Percentiles rank a stretch among this genome's conserved stretches.
Conservation (phyloP, 2,329 filamentous ascomycete genomes). For the Aspergillus clavatus region DNA sequence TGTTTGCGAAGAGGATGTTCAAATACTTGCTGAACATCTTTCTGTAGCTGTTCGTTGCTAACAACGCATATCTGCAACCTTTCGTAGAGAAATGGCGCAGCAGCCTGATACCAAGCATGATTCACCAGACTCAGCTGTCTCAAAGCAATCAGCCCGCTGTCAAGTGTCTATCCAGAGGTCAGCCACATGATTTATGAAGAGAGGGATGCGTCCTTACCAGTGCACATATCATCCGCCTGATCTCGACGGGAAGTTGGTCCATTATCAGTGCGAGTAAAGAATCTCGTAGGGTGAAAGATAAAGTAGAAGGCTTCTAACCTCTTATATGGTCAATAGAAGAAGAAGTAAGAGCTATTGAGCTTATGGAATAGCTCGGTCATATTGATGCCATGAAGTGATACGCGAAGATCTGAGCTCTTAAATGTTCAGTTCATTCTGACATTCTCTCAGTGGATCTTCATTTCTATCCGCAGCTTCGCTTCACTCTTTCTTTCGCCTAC, state of each 20-base stretch:
- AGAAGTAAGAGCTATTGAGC: no score
- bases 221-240: slow-evolving; percentile 1
- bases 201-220: not conserved
- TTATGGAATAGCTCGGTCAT: no score
- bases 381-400: no score
- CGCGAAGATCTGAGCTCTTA: no score
- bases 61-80: not conserved
- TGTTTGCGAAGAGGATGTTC: not conserved
- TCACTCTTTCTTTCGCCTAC: no score
- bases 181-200: not conserved
- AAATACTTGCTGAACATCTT: not conserved
- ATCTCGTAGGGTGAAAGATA: no score
- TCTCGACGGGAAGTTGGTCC: not conserved
- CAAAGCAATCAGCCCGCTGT: not conserved
- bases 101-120: not conserved
- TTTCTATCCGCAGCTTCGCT: no score
- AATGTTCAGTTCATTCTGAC: no score
- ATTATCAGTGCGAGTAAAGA: not conserved
- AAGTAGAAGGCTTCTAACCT: no score
- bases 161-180: not conserved
- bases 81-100: not conserved
- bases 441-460: no score
- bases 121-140: not conserved
- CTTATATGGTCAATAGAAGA: no score
- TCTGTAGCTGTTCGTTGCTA: not conserved